Conservation (phyloP, 352 stramenopile genomes). For the Phytophthora ramorum region DNA sequence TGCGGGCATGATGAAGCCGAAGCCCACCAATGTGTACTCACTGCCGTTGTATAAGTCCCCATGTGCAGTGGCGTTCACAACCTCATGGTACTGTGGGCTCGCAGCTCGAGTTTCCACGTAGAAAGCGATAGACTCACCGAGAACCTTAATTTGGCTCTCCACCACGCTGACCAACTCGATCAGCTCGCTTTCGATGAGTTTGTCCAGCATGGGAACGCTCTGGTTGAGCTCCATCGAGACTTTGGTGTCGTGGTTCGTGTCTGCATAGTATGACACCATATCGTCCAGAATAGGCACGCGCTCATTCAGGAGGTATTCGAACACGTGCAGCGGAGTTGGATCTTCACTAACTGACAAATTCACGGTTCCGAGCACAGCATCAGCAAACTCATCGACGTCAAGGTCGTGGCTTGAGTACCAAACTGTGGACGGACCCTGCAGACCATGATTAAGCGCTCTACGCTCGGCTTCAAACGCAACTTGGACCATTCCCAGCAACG, state of each 20-base stretch:
- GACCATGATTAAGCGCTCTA: conserved; percentile 44
- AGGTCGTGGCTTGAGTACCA: conserved; percentile 68
- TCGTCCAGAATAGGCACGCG: conserved; percentile 37
- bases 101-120: conserved; percentile 43
- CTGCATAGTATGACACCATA: conserved; percentile 50
- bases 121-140: conserved; percentile 36
- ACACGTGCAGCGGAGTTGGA: conserved; percentile 39
- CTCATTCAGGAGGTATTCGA: conserved; percentile 38
- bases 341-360: conserved; percentile 40
- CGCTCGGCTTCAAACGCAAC: conserved; percentile 55
- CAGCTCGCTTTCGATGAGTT: conserved; percentile 47
- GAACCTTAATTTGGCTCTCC: conserved; percentile 22
- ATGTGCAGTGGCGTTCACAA: conserved; percentile 42
- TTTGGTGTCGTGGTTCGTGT: conserved; percentile 40
- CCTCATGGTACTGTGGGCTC: conserved; percentile 42
- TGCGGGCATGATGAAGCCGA: conserved; percentile 58
- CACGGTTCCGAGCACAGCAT: conserved; percentile 54
- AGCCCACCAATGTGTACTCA: conserved; percentile 62
- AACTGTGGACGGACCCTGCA: conserved; percentile 63
- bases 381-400: conserved; percentile 59
- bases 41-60: conserved; percentile 56
- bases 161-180: conserved; percentile 38
- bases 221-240: conserved; percentile 34
- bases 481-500: conserved; percentile 40
- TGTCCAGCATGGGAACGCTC: conserved; percentile 31